A percentile compares a stretch with the other conserved stretches of the same genome.
Evolutionary conservation across 305 asterid genomes (phyloP).

Genomic region (Fraxinus ornus): DNA sequence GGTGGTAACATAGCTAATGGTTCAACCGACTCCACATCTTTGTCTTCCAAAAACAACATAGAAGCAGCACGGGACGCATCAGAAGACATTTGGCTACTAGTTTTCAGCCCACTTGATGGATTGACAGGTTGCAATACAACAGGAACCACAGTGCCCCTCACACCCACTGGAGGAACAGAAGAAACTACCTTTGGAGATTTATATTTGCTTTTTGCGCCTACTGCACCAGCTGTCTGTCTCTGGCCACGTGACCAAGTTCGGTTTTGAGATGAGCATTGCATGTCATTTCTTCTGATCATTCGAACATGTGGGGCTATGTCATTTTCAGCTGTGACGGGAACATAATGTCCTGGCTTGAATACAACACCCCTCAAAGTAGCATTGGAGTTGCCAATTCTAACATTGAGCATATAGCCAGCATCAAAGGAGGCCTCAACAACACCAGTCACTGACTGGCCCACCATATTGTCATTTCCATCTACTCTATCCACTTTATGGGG

Average conservation of each 20-base stretch:
- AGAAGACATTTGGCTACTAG: slow-evolving; percentile 30
- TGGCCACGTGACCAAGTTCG: slow-evolving; percentile 34
- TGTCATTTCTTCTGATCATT: slow-evolving; percentile 56
- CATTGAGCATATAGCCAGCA: slow-evolving; percentile 75
- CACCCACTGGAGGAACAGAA: slow-evolving; percentile 50
- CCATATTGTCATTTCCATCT: slow-evolving; percentile 36
- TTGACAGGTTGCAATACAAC: slow-evolving; percentile 65
- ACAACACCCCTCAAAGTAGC: slow-evolving; percentile 72
- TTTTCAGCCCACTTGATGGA: slow-evolving; percentile 36
- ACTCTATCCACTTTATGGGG: slow-evolving; percentile 33
- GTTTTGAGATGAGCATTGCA: slow-evolving; percentile 39
- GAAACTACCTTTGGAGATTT: slow-evolving; percentile 33
- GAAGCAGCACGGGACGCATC: slow-evolving; percentile 27
- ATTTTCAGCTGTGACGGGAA: slow-evolving; percentile 67
- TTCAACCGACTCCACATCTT: slow-evolving; percentile 58
- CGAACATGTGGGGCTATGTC: slow-evolving; percentile 77
- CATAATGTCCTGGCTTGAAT: slow-evolving; percentile 76
- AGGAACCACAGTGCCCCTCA: slow-evolving; percentile 65
- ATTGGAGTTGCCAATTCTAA: slow-evolving; percentile 67
- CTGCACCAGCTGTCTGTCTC: slow-evolving; percentile 28
- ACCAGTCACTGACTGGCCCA: slow-evolving; percentile 81
- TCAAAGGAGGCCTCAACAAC: slow-evolving; percentile 81
- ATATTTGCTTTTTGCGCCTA: slow-evolving; percentile 38
- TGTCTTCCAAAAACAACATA: slow-evolving; percentile 41
- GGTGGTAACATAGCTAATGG: slow-evolving; percentile 72